Evolutionary conservation across 495 filamentous ascomycete genomes (phyloP), one percentile per base, ranked within the genome.

Genomic region (Neurospora sublineolata): DNA sequence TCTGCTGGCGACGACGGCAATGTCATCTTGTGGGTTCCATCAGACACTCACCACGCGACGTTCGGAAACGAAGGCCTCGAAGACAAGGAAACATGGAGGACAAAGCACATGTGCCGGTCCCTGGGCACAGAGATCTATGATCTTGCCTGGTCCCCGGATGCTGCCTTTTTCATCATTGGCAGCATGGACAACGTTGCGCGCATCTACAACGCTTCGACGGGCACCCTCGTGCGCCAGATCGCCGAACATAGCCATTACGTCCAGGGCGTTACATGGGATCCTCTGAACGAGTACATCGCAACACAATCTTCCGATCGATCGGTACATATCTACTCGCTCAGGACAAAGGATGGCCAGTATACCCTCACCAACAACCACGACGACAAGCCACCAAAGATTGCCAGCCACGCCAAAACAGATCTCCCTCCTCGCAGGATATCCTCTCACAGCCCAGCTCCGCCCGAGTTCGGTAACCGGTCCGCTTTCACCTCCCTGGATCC

Each of bases 221-320:
- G 95, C 37, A 89, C 91, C 83, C 89, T 94, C 76, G 91, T 99
- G 71, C 90, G 95, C 70, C 94, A 97, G 79, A 99, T 99, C 74
- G 96, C 95, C 52, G 95, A 99, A 79, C 95, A 99, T 82, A 97
- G 94, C 76, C 95, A 99, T 80, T 99, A 97, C 77, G 95, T 99
- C 23, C 95, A 99, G 83, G 95, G 95, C 41, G 95, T 99, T 20
- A 94, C 96, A 2, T 99, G 95, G 95, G 95, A 99, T 82, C 95
- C 95, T 40, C 82, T 97, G 37, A 99, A 99, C 80, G 95, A 99
- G 83, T 99, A 92, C 79, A 92, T 99, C 64, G 95, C 96, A 27
- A 99, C 95, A 27, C 95, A 99, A 79, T 98, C 95, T 3, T 99
- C 95, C 1, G 95, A 99, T 81, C 90, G 95, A 76, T 97, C 95